Evolutionary conservation across 164 flowering plant species (phyloP).

Genomic region (Dillenia suffruticosa): DNA sequence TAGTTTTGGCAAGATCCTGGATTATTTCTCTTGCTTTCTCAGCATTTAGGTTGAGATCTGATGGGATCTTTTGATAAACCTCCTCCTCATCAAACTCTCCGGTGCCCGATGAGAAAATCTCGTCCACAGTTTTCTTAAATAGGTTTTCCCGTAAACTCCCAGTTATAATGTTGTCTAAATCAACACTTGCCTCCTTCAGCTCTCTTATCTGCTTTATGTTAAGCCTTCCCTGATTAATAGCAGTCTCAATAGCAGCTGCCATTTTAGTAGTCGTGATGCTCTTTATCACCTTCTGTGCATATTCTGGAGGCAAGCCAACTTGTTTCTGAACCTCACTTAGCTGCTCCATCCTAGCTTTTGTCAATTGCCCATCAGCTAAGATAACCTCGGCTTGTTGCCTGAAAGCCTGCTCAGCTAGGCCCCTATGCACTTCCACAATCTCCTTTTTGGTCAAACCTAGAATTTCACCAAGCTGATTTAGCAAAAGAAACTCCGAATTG

Average conservation of each 20-base stretch:
- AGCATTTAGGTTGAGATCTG: slow-evolving; percentile 62
- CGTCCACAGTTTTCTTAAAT: slow-evolving; percentile 83
- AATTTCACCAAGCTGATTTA: slow-evolving; percentile 78
- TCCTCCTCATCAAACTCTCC: slow-evolving; percentile 93
- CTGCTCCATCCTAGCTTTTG: slow-evolving; percentile 74
- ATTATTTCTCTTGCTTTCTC: slow-evolving; percentile 74
- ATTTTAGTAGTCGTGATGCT: slow-evolving; percentile 77
- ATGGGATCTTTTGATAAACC: slow-evolving; percentile 72
- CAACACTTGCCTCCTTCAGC: slow-evolving; percentile 69
- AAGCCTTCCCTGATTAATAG: slow-evolving; percentile 67
- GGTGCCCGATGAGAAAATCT: slow-evolving; percentile 89
- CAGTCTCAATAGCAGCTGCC: slow-evolving; percentile 84
- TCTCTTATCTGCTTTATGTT: slow-evolving; percentile 79
- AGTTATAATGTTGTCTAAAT: slow-evolving; percentile 67
- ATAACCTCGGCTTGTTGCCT: slow-evolving; percentile 86
- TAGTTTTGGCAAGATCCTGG: slow-evolving; percentile 64
- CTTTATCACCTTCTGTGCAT: slow-evolving; percentile 81
- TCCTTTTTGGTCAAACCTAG: slow-evolving; percentile 66
- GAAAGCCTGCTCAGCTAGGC: slow-evolving; percentile 86
- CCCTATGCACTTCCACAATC: slow-evolving; percentile 64
- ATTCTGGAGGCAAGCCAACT: slow-evolving; percentile 73
- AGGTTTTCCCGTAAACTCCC: slow-evolving; percentile 64
- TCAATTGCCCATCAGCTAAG: slow-evolving; percentile 89
- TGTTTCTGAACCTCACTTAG: slow-evolving; percentile 72
- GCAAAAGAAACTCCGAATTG: slow-evolving; percentile 58